phyloP scores from a whole-genome alignment of 306 rosid species.

The Vicia sativa region DNA sequence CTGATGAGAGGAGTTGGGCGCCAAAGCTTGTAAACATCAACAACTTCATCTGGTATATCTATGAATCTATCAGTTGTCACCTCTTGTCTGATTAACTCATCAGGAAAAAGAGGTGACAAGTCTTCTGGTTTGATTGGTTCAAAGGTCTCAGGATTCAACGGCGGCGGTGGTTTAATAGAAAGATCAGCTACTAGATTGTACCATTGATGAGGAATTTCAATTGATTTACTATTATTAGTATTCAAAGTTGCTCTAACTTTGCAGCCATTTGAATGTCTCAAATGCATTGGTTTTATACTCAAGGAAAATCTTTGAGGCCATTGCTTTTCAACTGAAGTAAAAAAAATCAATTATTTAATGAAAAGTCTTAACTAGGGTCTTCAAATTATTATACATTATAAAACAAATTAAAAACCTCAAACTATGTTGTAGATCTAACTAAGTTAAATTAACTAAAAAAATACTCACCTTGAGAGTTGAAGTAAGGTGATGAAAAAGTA shows the following conservation, averaged over 20 bases:
- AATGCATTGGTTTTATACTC: conserved; percentile 49
- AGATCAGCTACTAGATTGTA: conserved; percentile 90
- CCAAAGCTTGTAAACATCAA: conserved; percentile 84
- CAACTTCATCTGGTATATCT: conserved; percentile 82
- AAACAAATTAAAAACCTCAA: neutral
- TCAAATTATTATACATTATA: conserved; percentile 8
- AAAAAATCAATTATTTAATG: neutral
- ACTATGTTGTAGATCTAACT: neutral
- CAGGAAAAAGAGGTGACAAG: conserved; percentile 73
- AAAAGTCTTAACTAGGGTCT: neutral
- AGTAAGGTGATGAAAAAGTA: conserved; percentile 15
- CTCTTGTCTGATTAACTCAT: conserved; percentile 83
- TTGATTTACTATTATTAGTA: conserved; percentile 44
- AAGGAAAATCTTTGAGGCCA: conserved; percentile 51
- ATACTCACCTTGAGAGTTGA: conserved; percentile 37
- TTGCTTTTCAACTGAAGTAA: conserved; percentile 53
- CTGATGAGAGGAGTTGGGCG: conserved; percentile 97
- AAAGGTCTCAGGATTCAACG: conserved; percentile 73
- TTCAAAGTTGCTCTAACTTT: conserved; percentile 64
- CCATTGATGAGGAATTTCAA: conserved; percentile 78
- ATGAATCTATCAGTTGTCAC: conserved; percentile 64
- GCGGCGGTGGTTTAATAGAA: conserved; percentile 86
- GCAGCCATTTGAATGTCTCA: conserved; percentile 52
- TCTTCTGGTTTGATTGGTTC: conserved; percentile 85
- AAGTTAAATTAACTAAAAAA: neutral